Base-by-base conservation (phyloP, 495 filamentous ascomycete genomes). In the Penicilliopsis zonata region DNA sequence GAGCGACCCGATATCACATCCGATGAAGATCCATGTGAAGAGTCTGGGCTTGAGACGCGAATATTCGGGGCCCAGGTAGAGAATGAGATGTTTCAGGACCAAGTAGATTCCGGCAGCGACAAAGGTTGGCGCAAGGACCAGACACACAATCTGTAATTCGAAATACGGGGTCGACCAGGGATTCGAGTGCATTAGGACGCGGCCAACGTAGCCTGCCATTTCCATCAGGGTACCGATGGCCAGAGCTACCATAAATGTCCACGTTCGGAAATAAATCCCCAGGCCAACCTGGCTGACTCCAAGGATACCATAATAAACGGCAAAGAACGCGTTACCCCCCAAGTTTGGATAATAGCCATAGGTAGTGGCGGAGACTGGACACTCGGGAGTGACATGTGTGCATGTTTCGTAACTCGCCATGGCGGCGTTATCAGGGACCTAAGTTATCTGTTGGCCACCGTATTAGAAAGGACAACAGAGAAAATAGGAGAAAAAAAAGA, bases 1-100 rank as follows among this genome's bases (percentile, higher is more conserved):
- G 13, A 83, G 55, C 32, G 74, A 79, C 13, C 71, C 65, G 9
- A 79, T 51, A 52, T 82, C 78, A 39, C 72, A 74, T 18, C 67
- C 64, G 19, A 81, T 75, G 60, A 82, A 82, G 44, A 72, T 63
- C 63, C 67, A 76, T 21, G 77, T 78, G 52, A 80, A 81, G 13
- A 63, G 61, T 9, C 57, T 57, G 5, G 77, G 72, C 9, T 59
- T 64, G 7, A 80, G 41, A 34, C 57, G 60, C 7, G 74, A 78
- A 35, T 73, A 60, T 17, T 52, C 35, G 9, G 70, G 55, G 37
- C 66, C 67, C 23, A 80, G 52, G 18, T 59, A 50, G 12, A 79
- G 53, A 35, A 74, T 63, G 32, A 74, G 52, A 45, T 80, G 73
- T 46, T 80, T 81, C 21, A 81, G 66, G 2, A 73, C 78, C 3